These are phyloP conservation scores for Gentiana straminea DNA, from an alignment of 257 asterid genomes.

Conservation along the genomic window DNA sequence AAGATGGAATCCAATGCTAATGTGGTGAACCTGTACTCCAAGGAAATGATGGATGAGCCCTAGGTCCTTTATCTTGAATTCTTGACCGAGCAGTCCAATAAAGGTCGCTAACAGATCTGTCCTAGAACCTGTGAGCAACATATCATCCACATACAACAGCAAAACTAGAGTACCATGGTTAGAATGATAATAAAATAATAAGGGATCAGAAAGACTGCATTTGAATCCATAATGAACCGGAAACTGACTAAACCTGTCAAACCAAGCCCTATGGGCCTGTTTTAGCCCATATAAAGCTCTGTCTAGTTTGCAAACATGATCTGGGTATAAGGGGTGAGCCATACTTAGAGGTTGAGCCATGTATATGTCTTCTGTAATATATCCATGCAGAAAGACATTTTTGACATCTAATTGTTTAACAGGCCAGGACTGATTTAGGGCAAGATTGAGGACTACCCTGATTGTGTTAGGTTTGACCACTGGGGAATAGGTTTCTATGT, in stretches of 20 bases:
- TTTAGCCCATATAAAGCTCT: slow-evolving; percentile 5
- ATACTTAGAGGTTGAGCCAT: slow-evolving; percentile 3
- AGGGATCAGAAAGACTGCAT: slow-evolving; percentile 3
- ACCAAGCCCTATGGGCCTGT: neutral
- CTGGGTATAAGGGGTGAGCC: neutral
- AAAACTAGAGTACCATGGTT: neutral
- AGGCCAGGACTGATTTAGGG: neutral
- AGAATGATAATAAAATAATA: neutral
- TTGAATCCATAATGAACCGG: neutral
- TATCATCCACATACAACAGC: slow-evolving; percentile 6
- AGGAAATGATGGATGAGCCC: neutral
- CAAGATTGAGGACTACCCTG: neutral
- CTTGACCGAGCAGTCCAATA: neutral
- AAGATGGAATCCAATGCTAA: neutral
- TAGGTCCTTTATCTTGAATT: slow-evolving; percentile 4
- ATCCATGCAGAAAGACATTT: neutral
- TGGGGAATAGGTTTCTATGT: neutral
- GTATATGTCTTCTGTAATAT: neutral
- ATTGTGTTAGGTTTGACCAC: slow-evolving; percentile 3
- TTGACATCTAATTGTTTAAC: neutral
- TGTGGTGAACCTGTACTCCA: neutral
- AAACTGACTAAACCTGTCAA: too few species aligned
- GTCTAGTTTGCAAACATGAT: neutral
- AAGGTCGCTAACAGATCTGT: neutral
- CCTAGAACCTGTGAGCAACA: neutral